phyloP scores from a whole-genome alignment of 2,329 filamentous ascomycete species.

The Trichophaea hybrida region DNA sequence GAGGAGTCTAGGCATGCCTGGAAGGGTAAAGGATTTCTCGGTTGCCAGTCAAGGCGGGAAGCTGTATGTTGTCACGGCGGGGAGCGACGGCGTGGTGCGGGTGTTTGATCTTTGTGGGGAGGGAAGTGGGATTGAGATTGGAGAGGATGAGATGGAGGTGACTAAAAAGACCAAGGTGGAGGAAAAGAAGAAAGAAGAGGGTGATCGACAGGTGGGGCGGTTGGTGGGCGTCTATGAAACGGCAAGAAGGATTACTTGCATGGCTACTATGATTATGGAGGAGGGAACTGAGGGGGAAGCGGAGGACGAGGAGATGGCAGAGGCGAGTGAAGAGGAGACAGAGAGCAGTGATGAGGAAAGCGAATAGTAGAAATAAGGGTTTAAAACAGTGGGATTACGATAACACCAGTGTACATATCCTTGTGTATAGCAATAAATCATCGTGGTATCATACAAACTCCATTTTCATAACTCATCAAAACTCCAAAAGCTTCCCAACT shows the following conservation, averaged over 20 bases:
- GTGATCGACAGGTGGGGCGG: conserved; percentile 42
- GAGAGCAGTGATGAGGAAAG: conserved; percentile 28
- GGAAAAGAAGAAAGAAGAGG: conserved; percentile 1
- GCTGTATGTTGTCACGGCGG: conserved; percentile 52
- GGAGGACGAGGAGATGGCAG: conserved; percentile 28
- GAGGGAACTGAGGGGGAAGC: conserved; percentile 41
- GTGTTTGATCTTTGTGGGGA: conserved; percentile 49
- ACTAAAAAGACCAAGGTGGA: conserved; percentile 18
- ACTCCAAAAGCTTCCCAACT: background rate
- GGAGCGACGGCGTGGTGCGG: conserved; percentile 75
- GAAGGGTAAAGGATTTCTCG: conserved; percentile 80
- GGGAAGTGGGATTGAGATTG: conserved; percentile 10
- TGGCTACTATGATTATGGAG: conserved; percentile 76
- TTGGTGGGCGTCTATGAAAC: conserved; percentile 70
- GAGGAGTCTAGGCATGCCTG: conserved; percentile 47
- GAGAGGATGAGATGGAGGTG: conserved; percentile 26
- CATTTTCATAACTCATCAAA: background rate
- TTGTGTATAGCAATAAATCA: background rate
- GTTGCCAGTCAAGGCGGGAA: conserved; percentile 35
- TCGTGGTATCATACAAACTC: background rate
- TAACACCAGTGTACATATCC: background rate
- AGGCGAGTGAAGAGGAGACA: conserved; percentile 26
- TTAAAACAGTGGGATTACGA: background rate
- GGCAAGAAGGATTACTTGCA: conserved; percentile 74
- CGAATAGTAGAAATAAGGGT: conserved; percentile 33